phyloP scores from a whole-genome alignment of 2,329 filamentous ascomycete genomes.

The Fusarium napiforme region DNA sequence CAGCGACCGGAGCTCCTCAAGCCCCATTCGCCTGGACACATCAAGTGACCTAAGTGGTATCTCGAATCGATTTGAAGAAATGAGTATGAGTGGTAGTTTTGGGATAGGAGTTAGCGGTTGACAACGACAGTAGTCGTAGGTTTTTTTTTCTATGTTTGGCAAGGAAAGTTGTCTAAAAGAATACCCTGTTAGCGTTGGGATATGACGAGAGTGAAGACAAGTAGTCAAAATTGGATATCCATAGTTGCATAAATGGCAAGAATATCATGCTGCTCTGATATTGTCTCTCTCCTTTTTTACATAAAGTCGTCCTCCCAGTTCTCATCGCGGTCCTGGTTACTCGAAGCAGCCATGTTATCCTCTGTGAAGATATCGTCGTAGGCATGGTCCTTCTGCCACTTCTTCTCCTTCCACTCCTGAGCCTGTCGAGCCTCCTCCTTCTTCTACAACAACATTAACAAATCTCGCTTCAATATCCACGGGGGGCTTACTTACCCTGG shows the following conservation, averaged over 20 bases:
- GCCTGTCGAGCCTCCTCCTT: conserved; percentile 79
- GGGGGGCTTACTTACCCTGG: conserved; percentile 62
- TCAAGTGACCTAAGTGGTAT: conserved; percentile 45
- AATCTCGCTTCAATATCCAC: no score
- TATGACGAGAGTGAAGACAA: neutral
- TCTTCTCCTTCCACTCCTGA: conserved; percentile 87
- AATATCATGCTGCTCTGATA: neutral
- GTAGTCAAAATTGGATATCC: neutral
- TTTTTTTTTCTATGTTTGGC: neutral
- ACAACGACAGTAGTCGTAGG: conserved; percentile 7
- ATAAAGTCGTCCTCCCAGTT: conserved; percentile 94
- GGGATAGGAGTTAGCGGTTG: conserved; percentile 48
- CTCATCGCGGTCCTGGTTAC: conserved; percentile 84
- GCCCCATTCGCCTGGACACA: conserved; percentile 44
- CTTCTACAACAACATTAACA: conserved; percentile 59
- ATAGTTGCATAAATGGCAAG: neutral
- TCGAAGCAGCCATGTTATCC: conserved; percentile 79
- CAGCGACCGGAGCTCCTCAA: conserved; percentile 42
- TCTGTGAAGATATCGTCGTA: conserved; percentile 93
- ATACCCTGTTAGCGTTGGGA: conserved; percentile 30
- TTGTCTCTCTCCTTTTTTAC: conserved; percentile 58
- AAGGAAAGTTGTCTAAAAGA: conserved; percentile 5
- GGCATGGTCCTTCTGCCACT: conserved; percentile 96
- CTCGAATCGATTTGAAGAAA: conserved; percentile 47
- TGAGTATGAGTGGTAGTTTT: conserved; percentile 47